Evolutionary conservation across 2,329 filamentous ascomycete species (phyloP).

Genomic region (Fonsecaea erecta): DNA sequence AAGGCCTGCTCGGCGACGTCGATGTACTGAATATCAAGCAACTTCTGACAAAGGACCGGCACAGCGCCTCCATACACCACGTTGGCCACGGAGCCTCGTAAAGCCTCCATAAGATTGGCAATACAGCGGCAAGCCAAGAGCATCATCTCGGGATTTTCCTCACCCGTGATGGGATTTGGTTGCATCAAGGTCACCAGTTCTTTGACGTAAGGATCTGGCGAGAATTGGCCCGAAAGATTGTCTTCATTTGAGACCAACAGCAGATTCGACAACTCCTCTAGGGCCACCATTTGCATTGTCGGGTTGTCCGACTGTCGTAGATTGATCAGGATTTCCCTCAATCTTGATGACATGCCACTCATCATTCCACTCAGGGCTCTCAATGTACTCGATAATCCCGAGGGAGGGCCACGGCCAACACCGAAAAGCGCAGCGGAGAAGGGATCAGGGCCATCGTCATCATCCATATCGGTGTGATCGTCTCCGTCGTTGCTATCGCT

Average conservation of each 20-base stretch:
- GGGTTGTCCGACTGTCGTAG: conserved; percentile 83
- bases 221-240: conserved; percentile 92
- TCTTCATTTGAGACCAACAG: conserved; percentile 95
- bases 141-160: conserved; percentile 97
- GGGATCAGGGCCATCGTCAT: conserved; percentile 64
- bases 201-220: conserved; percentile 91
- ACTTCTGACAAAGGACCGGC: conserved; percentile 89
- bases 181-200: conserved; percentile 93
- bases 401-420: conserved; percentile 62
- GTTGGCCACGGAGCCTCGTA: conserved; percentile 89
- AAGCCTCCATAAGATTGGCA: conserved; percentile 95
- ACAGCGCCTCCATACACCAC: conserved; percentile 98
- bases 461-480: conserved; percentile 58
- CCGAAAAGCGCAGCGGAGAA: conserved; percentile 69
- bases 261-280: conserved; percentile 92
- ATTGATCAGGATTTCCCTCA: conserved; percentile 76
- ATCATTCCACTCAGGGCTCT: conserved; percentile 90
- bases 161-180: conserved; percentile 74
- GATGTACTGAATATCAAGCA: conserved; percentile 95
- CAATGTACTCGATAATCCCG: conserved; percentile 77
- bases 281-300: conserved; percentile 84
- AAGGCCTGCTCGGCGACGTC: conserved; percentile 96
- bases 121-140: conserved; percentile 92
- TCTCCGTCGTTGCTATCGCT: conserved; percentile 71
- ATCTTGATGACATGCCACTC: conserved; percentile 76